A percentile compares a stretch with the other conserved stretches of the same genome.
Evolutionary conservation across 139 green algal genomes (phyloP).

Genomic region (Tetradesmus lagerheimii): DNA sequence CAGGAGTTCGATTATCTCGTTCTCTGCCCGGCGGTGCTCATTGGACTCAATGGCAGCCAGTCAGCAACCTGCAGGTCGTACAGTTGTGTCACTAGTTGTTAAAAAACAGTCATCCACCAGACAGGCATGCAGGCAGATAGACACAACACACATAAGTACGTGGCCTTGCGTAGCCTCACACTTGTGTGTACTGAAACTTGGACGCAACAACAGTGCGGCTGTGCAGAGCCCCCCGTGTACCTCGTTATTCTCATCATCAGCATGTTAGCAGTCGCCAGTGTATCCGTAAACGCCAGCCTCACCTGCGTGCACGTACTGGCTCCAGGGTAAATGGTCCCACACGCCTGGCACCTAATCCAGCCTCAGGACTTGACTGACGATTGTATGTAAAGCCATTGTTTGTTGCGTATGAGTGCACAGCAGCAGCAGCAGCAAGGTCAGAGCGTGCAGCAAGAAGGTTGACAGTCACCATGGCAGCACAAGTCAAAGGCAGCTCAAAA

Average conservation of each 20-base stretch:
- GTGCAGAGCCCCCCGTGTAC: too few relatives aligned
- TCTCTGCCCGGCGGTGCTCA: neutral
- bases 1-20: neutral
- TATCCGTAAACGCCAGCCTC: too few relatives aligned
- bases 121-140: neutral
- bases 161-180: too few relatives aligned
- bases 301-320: neutral
- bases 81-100: too few relatives aligned
- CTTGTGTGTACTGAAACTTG: too few relatives aligned
- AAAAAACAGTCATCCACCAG: too few relatives aligned
- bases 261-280: too few relatives aligned
- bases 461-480: neutral
- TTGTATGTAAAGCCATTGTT: neutral
- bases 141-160: too few relatives aligned
- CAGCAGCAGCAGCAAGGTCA: constrained; percentile 20
- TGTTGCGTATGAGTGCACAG: neutral
- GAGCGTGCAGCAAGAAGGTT: neutral
- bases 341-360: neutral
- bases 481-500: neutral
- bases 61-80: neutral
- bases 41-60: constrained; percentile 13
- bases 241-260: too few relatives aligned
- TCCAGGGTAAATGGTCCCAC: constrained; percentile 32
- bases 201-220: too few relatives aligned
- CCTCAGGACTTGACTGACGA: neutral